Conservation (phyloP, 306 rosid species). For the Phaseolus lunatus region DNA sequence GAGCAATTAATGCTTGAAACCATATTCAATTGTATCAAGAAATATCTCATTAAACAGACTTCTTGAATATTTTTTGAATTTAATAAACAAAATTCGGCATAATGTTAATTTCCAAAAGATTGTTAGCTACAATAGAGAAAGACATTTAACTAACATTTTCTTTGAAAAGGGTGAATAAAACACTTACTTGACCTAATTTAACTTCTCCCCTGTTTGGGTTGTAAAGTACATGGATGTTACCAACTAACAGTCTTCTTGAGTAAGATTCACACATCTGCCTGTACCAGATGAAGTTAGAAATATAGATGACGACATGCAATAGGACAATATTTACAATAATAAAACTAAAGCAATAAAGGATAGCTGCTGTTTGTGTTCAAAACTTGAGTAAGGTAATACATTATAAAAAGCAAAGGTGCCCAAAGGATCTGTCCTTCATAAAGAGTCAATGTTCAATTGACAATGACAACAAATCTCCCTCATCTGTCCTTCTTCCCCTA, state of each 20-base stretch:
- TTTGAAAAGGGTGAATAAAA: background rate
- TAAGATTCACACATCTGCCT: conserved; percentile 81
- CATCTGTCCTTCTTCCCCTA: too few relatives aligned
- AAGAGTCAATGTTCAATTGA: too few relatives aligned
- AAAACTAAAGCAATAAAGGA: conserved; percentile 3
- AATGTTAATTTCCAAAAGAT: conserved; percentile 22
- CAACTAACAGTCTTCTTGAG: conserved; percentile 73
- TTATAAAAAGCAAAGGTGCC: conserved; percentile 19
- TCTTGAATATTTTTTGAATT: conserved; percentile 8
- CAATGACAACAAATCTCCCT: too few relatives aligned
- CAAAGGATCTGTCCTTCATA: background rate
- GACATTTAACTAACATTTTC: conserved; percentile 1
- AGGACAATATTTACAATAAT: conserved; percentile 15
- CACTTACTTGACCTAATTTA: conserved; percentile 89
- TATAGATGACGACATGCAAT: conserved; percentile 46
- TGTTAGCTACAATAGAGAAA: background rate
- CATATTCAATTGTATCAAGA: conserved; percentile 2
- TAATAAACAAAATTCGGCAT: conserved; percentile 17
- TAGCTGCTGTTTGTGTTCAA: conserved; percentile 3
- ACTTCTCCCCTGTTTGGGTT: conserved; percentile 86
- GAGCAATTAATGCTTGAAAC: background rate
- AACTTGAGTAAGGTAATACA: conserved; percentile 12
- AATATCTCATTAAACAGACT: conserved; percentile 1
- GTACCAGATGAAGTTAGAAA: conserved; percentile 66
- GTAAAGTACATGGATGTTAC: conserved; percentile 90